Percentiles rank a stretch among this genome's conserved stretches.
Conservation (phyloP, 2,329 filamentous ascomycete genomes). For the Penicillium sp. region DNA sequence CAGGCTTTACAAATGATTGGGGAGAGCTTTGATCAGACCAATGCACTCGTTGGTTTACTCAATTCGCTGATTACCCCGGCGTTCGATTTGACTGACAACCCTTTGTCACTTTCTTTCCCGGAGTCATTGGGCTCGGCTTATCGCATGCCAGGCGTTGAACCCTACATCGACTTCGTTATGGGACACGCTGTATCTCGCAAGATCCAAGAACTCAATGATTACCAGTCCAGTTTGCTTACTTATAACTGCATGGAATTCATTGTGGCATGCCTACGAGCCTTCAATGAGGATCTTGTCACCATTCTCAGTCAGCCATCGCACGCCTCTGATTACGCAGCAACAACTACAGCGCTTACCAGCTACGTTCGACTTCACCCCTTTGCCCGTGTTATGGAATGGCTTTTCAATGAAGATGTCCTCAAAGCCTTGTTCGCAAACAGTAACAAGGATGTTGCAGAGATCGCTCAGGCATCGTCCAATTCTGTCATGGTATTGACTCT, state of each 20-base stretch:
- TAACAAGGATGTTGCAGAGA: constrained; percentile 71
- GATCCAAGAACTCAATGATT: constrained; percentile 64
- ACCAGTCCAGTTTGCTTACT: constrained; percentile 71
- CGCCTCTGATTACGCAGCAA: constrained; percentile 72
- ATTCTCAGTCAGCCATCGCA: constrained; percentile 78
- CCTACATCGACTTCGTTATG: constrained; percentile 88
- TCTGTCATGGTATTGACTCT: constrained; percentile 81
- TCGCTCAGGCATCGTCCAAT: constrained; percentile 71
- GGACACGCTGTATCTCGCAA: constrained; percentile 73
- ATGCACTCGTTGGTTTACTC: constrained; percentile 78
- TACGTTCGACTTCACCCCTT: constrained; percentile 93
- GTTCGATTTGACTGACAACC: constrained; percentile 51
- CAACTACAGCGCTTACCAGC: constrained; percentile 69
- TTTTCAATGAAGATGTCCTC: constrained; percentile 90
- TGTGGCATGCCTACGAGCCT: constrained; percentile 73
- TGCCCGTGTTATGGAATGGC: constrained; percentile 93
- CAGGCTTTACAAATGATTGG: constrained; percentile 73
- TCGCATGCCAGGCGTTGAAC: constrained; percentile 82
- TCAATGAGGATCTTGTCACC: constrained; percentile 91
- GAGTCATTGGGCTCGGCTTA: constrained; percentile 77
- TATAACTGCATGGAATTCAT: constrained; percentile 84
- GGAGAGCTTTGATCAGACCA: constrained; percentile 78
- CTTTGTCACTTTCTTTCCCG: constrained; percentile 80
- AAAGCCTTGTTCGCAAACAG: constrained; percentile 74
- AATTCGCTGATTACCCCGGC: constrained; percentile 67